phyloP scores from a whole-genome alignment of 2,329 filamentous ascomycete genomes.

The Diaporthe capsici region DNA sequence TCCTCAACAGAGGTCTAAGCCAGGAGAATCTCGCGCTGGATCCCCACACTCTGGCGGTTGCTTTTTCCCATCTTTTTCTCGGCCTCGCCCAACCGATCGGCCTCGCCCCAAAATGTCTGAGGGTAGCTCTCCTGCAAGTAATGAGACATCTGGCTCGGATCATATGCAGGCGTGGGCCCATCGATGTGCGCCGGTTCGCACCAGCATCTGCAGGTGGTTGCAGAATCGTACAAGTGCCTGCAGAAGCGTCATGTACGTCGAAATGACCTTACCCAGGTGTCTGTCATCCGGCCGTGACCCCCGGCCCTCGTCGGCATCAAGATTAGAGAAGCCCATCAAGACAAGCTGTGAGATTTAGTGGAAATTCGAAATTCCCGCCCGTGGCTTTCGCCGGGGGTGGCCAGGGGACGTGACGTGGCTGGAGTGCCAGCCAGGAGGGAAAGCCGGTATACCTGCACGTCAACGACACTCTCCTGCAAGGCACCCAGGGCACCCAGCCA shows the following conservation, averaged over 20 bases:
- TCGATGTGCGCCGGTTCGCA: constrained; percentile 3
- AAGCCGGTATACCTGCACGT: constrained; percentile 12
- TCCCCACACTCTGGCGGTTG: background rate
- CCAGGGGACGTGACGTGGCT: background rate
- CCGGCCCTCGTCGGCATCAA: constrained; percentile 6
- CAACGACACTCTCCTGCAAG: constrained; percentile 28
- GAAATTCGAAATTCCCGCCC: constrained; percentile 18
- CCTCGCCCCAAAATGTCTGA: constrained; percentile 13
- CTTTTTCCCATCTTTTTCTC: background rate
- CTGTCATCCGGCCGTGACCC: background rate
- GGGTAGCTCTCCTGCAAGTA: constrained; percentile 24
- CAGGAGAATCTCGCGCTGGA: constrained; percentile 17
- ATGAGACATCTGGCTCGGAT: constrained; percentile 32
- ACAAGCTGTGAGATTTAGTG: background rate
- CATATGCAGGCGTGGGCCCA: constrained; percentile 31
- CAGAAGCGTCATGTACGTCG: constrained; percentile 22
- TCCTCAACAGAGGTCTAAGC: background rate
- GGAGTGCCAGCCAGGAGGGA: background rate
- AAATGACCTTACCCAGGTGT: constrained; percentile 31
- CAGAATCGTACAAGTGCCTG: constrained; percentile 35
- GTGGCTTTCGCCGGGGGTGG: background rate
- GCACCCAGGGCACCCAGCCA: background rate
- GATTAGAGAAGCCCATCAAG: background rate
- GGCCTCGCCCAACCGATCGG: background rate
- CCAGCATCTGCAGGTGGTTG: constrained; percentile 26